A percentile compares a stretch with the other conserved stretches of the same genome.
These are phyloP conservation scores for Gaertneriomyces sp. DNA, from an alignment of 192 early-diverging fungal genomes.

Conservation along the genomic window DNA sequence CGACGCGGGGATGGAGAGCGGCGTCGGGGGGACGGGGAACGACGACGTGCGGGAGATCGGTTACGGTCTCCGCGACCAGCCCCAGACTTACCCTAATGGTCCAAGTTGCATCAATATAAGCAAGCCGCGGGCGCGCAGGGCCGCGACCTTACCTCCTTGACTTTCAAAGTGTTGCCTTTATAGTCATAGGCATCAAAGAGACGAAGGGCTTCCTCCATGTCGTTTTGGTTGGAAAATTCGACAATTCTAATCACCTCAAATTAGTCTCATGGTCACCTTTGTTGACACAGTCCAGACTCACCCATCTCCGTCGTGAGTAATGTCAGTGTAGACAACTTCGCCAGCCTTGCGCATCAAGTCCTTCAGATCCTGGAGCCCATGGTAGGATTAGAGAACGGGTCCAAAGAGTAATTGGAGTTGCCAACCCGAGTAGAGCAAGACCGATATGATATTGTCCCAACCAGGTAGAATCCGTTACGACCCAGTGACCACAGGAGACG, in stretches of 20 bases:
- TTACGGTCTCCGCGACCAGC: not conserved
- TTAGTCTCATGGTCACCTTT: constrained; percentile 5
- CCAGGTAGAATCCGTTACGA: too few relatives aligned
- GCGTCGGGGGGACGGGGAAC: not conserved
- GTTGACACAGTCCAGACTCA: constrained; percentile 34
- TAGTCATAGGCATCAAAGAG: constrained; percentile 73
- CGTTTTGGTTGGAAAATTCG: constrained; percentile 76
- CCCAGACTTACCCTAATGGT: not conserved
- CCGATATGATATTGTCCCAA: too few relatives aligned
- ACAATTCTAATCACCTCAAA: constrained; percentile 62
- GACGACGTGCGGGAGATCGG: not conserved
- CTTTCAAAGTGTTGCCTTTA: constrained; percentile 39
- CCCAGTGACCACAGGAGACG: too few relatives aligned
- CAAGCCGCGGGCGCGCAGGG: not conserved
- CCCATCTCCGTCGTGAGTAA: constrained; percentile 82
- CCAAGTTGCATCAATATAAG: not conserved
- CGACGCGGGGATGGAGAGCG: constrained; percentile 8
- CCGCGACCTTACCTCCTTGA: constrained; percentile 34
- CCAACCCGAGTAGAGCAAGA: too few relatives aligned
- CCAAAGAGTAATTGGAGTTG: too few relatives aligned
- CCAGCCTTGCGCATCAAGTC: constrained; percentile 92
- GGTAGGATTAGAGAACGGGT: not conserved
- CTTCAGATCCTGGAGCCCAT: constrained; percentile 81
- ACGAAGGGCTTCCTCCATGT: constrained; percentile 80
- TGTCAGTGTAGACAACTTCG: constrained; percentile 89